Conservation (phyloP, 768 basidiomycete species). For the Clitopilus passeckerianus region DNA sequence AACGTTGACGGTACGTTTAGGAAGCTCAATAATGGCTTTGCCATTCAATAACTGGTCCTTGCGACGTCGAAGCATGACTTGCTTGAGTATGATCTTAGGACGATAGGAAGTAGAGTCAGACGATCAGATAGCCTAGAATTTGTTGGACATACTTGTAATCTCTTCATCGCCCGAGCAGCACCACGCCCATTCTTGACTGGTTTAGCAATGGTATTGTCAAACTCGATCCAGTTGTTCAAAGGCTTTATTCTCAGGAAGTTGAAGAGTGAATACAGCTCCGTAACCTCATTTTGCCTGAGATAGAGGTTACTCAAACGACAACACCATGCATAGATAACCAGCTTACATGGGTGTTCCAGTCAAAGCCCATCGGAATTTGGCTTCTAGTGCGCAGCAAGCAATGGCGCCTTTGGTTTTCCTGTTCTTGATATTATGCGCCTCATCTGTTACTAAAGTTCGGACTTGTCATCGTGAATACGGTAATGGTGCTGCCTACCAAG, state of each 20-base stretch:
- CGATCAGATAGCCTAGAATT: no score
- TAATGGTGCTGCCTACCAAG: conserved; percentile 49
- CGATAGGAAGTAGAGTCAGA: conserved; percentile 3
- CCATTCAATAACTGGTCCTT: conserved; percentile 76
- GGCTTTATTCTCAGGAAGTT: conserved; percentile 86
- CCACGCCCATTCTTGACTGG: conserved; percentile 69
- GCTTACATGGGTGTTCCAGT: conserved; percentile 78
- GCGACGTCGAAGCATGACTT: conserved; percentile 85
- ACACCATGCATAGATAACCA: conserved; percentile 1
- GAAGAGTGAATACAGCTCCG: conserved; percentile 85
- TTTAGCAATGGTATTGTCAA: conserved; percentile 73
- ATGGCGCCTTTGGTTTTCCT: conserved; percentile 69
- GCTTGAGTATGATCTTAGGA: conserved; percentile 80
- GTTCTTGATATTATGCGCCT: conserved; percentile 95
- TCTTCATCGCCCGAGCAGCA: conserved; percentile 70
- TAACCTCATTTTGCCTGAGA: conserved; percentile 79
- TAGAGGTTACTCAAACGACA: conserved; percentile 20
- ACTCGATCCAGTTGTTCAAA: conserved; percentile 72
- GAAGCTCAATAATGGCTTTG: conserved; percentile 77
- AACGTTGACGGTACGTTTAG: conserved; percentile 64
- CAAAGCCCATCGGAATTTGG: conserved; percentile 83
- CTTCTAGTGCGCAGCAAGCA: conserved; percentile 73
- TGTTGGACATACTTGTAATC: conserved; percentile 57
- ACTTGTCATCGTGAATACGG: background rate
- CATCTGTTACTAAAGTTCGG: conserved; percentile 45